A percentile compares a stretch with the other conserved stretches of the same genome.
Conservation (phyloP, 148 eudicot genomes). For the Vaccinium macrocarpon region DNA sequence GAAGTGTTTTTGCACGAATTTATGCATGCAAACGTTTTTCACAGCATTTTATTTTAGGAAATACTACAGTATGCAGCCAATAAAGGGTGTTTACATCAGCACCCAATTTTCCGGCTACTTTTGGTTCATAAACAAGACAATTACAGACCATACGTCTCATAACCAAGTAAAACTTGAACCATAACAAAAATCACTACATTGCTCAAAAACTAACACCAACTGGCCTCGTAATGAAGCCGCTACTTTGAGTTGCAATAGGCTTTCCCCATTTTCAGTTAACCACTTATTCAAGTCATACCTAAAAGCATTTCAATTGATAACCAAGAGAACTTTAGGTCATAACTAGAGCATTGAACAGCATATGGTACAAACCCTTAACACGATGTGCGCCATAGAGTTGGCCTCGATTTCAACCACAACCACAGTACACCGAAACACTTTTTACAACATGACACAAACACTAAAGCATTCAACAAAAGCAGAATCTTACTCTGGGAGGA, state of each 20-base stretch:
- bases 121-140: neutral
- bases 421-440: neutral
- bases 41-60: neutral
- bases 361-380: neutral
- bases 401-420: neutral
- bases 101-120: neutral
- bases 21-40: neutral
- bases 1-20: neutral
- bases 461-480: conserved; percentile 5
- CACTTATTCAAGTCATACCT: neutral
- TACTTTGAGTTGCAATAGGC: neutral
- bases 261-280: neutral
- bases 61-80: neutral
- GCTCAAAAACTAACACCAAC: neutral
- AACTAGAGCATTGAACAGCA: neutral
- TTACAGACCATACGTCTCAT: neutral
- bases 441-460: neutral
- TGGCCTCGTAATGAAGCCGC: neutral
- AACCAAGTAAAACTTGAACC: neutral
- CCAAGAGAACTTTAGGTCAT: neutral
- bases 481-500: conserved; percentile 63
- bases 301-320: neutral
- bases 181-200: neutral
- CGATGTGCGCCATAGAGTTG: neutral
- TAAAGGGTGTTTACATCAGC: neutral